phyloP scores from a whole-genome alignment of 2,329 filamentous ascomycete genomes.

The Diaporthe velutina region DNA sequence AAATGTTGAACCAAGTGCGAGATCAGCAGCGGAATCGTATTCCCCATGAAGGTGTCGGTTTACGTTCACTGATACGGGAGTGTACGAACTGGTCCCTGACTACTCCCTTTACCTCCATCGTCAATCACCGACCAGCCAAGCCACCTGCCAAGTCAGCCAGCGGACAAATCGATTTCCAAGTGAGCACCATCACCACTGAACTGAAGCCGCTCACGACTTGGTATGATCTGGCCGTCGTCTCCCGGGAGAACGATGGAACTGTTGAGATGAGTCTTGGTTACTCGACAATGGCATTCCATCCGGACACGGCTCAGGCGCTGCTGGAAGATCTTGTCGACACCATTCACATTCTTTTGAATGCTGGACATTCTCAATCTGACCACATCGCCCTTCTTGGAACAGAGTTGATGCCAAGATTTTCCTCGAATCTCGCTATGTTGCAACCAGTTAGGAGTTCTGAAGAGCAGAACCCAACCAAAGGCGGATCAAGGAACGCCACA shows the following conservation, averaged over 20 bases:
- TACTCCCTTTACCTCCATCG: not conserved
- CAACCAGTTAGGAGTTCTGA: not conserved
- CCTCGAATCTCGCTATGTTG: not conserved
- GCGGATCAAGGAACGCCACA: not conserved
- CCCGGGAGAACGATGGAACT: not conserved
- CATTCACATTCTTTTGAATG: not conserved
- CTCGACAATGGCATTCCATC: not conserved
- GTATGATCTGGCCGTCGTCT: not conserved
- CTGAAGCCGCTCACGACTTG: not conserved
- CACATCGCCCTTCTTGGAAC: not conserved
- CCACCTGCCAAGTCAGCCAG: not conserved
- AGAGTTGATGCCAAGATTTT: not conserved
- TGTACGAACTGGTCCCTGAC: not conserved
- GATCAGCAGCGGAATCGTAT: not conserved
- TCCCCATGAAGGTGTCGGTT: not conserved
- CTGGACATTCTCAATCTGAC: not conserved
- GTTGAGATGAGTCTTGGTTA: not conserved
- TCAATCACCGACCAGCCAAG: not conserved
- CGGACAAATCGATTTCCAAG: not conserved
- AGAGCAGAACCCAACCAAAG: not conserved
- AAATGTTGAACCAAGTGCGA: not conserved
- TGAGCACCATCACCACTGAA: not conserved
- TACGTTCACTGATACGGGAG: not conserved
- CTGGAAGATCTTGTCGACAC: not conserved
- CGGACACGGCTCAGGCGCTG: not conserved